Percentiles rank a stretch among this genome's conserved stretches.
phyloP scores from a whole-genome alignment of 2,329 filamentous ascomycete species.

The Lecanicillium sp. region DNA sequence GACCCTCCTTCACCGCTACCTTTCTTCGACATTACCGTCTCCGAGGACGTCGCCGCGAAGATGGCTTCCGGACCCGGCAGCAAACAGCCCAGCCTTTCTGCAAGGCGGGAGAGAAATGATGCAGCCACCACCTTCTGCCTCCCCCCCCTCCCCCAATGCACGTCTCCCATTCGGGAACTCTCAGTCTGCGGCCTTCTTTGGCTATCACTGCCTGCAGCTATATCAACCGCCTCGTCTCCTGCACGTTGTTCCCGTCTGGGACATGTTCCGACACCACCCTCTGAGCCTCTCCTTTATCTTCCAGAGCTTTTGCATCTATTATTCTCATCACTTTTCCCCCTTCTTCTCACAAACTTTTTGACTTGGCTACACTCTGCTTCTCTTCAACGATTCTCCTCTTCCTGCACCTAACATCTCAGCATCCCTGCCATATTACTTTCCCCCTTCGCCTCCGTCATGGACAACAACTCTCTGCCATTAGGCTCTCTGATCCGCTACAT shows the following conservation, averaged over 20 bases:
- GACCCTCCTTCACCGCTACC: too few species aligned
- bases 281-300: conserved; percentile 9
- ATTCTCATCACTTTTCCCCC: too few species aligned
- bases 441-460: neutral
- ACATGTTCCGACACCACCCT: neutral
- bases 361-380: neutral
- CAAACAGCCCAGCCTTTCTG: neutral
- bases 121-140: neutral
- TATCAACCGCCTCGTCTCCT: neutral
- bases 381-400: neutral
- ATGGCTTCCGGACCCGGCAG: too few species aligned
- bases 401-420: neutral
- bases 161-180: conserved; percentile 2
- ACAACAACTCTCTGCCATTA: too few species aligned
- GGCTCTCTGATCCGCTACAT: neutral
- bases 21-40: too few species aligned
- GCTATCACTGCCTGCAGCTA: too few species aligned
- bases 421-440: neutral
- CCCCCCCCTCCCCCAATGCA: neutral
- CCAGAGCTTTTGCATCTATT: neutral
- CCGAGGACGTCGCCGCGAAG: too few species aligned
- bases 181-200: too few species aligned
- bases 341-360: too few species aligned
- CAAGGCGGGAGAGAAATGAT: neutral
- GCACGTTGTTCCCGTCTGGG: neutral